Evolutionary conservation across 768 basidiomycete genomes (phyloP), one percentile per base, ranked within the genome.

Genomic region (Panaeolus papilionaceus): DNA sequence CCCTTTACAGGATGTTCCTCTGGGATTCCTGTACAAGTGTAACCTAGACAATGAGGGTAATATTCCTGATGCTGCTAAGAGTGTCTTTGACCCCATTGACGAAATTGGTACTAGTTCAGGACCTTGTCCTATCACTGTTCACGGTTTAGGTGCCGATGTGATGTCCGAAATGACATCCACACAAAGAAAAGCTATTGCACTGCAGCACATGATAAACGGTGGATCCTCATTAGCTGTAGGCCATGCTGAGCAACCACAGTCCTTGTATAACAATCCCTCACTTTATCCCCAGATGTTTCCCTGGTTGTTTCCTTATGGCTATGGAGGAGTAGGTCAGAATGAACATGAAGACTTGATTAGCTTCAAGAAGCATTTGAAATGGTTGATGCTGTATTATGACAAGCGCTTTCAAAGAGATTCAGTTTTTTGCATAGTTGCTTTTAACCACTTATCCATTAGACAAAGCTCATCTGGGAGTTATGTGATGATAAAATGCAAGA

Each of bases 51-150:
- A 45, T 9, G 20, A n/a, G 11, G 61, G 11, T 14, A 71, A 71
- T 39, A 66, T 61, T 20, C 23, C 40, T 2, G 39, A 42, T 4
- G 40, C 44, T n/a, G 47, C n/a, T 3, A 68, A 38, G 38, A 67
- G 67, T 62, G 61, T 51, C 9, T 64, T 63, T 66, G 70, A 71
- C 38, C 61, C 8, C 38, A 68, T 68, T 28, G 44, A 64, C 10
- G 75, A 75, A 54, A 67, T 67, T 65, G 79, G 80, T 2, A 71
- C 68, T 0, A 66, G 67, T 18, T 42, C 62, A 0, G 82, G 80
- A 7, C 39, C 44, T 0, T 83, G 82, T 71, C 73, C 81, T 0
- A 82, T 83, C 67, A 66, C 75, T 16, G 80, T 84, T 0, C 79
- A 82, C 69, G 79, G 81, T 11, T 16, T 84, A 0, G 76, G 74